These are phyloP conservation scores for Nasturtium officinale DNA, from an alignment of 345 rosid genomes.

Conservation along the genomic window DNA sequence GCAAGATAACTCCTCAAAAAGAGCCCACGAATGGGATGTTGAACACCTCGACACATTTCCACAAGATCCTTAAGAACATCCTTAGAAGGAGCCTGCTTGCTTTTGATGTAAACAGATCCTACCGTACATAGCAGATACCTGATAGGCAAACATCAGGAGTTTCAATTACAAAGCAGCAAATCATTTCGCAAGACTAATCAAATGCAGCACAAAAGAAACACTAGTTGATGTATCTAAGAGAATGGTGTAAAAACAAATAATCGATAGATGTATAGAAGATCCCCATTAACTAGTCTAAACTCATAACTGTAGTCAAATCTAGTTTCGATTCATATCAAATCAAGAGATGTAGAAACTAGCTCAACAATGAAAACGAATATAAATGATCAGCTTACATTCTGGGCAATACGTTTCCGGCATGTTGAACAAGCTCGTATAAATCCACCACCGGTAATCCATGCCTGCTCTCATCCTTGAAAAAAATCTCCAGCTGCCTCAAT, in stretches of 20 bases:
- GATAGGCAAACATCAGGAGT: neutral
- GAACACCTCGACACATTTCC: conserved; percentile 93
- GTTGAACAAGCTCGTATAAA: conserved; percentile 91
- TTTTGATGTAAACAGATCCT: conserved; percentile 87
- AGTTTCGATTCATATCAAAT: conserved; percentile 13
- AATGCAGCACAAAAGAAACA: conserved; percentile 16
- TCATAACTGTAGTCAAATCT: neutral
- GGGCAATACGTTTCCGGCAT: conserved; percentile 92
- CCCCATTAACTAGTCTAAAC: conserved; percentile 13
- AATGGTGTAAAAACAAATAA: neutral
- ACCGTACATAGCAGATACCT: conserved; percentile 92
- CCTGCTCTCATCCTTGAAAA: conserved; percentile 78
- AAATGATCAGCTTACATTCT: conserved; percentile 60
- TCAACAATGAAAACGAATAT: neutral
- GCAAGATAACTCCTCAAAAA: conserved; percentile 92
- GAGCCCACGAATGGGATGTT: conserved; percentile 87
- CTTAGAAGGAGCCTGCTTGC: conserved; percentile 81
- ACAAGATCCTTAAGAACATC: conserved; percentile 87
- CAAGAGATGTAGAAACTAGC: neutral
- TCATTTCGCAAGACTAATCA: neutral
- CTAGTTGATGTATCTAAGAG: neutral
- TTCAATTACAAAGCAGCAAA: neutral
- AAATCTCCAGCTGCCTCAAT: conserved; percentile 79
- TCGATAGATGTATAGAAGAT: conserved; percentile 14
- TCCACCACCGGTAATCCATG: conserved; percentile 78